Percentiles rank a stretch among this genome's conserved stretches.
These are phyloP conservation scores for Clavispora fructus DNA, from an alignment of 805 yeast species.

Conservation along the genomic window DNA sequence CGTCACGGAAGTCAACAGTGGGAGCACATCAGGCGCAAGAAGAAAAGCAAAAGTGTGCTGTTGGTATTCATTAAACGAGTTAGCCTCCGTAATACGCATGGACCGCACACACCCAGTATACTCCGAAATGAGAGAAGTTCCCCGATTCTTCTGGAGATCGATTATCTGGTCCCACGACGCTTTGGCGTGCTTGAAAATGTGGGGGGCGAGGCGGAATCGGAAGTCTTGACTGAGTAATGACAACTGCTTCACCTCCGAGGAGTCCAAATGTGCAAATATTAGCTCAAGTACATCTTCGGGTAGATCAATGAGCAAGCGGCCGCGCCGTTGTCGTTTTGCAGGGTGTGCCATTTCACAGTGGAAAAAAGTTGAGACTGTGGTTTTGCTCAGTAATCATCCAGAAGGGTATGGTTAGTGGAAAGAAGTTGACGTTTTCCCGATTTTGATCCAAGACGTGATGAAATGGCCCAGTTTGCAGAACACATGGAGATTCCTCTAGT, in stretches of 20 bases:
- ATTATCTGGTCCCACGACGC: slow-evolving; percentile 23
- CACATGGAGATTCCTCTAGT: not conserved
- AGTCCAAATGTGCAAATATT: slow-evolving; percentile 5
- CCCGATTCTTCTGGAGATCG: not conserved
- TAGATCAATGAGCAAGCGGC: slow-evolving; percentile 6
- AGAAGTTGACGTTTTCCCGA: not conserved
- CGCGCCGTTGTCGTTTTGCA: not conserved
- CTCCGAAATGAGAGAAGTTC: not conserved
- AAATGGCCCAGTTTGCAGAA: not conserved
- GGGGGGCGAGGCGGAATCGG: slow-evolving; percentile 15
- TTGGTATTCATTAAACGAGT: slow-evolving; percentile 22
- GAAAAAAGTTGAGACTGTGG: too few relatives aligned
- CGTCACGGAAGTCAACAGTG: slow-evolving; percentile 17
- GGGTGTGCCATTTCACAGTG: not conserved
- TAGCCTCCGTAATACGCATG: slow-evolving; percentile 7
- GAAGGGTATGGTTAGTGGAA: not conserved
- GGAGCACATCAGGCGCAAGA: slow-evolving; percentile 17
- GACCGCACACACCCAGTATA: slow-evolving; percentile 1
- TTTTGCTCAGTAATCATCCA: not conserved
- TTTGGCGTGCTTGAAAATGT: slow-evolving; percentile 19
- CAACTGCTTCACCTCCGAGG: slow-evolving; percentile 7
- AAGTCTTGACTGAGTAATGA: slow-evolving; percentile 10
- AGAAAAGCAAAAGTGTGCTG: slow-evolving; percentile 22
- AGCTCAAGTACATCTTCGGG: slow-evolving; percentile 11
- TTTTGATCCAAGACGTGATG: not conserved